Percentiles rank a stretch among this genome's conserved stretches.
Evolutionary conservation across 805 yeast genomes (phyloP).

Genomic region (Ogataea pini): DNA sequence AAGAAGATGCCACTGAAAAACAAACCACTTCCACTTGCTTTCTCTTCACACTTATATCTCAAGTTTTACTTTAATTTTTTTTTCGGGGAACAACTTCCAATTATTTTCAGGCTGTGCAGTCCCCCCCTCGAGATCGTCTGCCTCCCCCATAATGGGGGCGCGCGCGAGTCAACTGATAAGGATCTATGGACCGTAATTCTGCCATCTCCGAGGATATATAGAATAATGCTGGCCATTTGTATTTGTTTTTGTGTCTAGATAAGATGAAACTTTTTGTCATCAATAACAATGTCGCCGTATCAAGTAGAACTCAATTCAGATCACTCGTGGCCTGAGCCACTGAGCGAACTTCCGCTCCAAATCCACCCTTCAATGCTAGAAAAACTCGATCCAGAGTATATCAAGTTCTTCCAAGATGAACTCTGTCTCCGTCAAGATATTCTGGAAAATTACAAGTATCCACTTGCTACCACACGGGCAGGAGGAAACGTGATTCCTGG

Average conservation of each 20-base stretch:
- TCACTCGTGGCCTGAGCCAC: conserved; percentile 34
- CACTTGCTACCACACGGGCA: conserved; percentile 24
- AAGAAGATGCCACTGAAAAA: background rate
- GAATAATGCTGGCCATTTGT: background rate
- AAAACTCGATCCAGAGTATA: conserved; percentile 27
- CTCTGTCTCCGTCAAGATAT: conserved; percentile 25
- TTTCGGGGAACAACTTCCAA: background rate
- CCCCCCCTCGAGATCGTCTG: no score
- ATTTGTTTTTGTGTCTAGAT: background rate
- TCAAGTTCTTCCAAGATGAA: conserved; percentile 25
- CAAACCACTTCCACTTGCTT: no score
- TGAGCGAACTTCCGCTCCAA: conserved; percentile 32
- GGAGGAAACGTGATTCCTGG: conserved; percentile 32
- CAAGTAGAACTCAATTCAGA: conserved; percentile 25
- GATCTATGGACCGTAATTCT: background rate
- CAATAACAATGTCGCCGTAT: conserved; percentile 11
- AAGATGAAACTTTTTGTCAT: no score
- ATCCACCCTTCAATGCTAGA: conserved; percentile 26
- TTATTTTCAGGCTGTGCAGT: background rate
- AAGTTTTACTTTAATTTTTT: background rate
- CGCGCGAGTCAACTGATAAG: background rate
- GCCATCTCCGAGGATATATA: background rate
- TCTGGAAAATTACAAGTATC: conserved; percentile 26
- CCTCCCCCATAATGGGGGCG: background rate
- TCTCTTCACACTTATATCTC: no score